Percentiles rank a stretch among this genome's conserved stretches.
These are phyloP conservation scores for Ophiocordyceps polyrhachis-furcata DNA, from an alignment of 2,329 filamentous ascomycete species.

Conservation along the genomic window DNA sequence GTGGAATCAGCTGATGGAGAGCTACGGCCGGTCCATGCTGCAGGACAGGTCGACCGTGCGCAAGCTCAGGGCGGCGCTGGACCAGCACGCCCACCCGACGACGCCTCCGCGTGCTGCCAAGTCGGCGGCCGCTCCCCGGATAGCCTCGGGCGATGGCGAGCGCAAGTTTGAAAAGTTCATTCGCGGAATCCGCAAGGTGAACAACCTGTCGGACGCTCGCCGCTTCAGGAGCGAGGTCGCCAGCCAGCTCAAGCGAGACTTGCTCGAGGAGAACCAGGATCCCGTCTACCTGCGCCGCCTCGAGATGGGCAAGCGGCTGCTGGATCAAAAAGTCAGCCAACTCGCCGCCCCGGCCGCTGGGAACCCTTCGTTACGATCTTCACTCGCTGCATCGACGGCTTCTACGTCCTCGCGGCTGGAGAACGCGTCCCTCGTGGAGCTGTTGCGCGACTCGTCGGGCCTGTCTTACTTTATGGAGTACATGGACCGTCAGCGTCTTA, in stretches of 20 bases:
- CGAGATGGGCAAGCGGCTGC: conserved; percentile 75
- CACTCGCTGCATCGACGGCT: conserved; percentile 7
- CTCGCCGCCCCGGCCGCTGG: conserved; percentile 45
- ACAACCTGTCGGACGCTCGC: conserved; percentile 81
- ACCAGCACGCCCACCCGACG: conserved; percentile 78
- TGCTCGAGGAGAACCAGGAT: conserved; percentile 59
- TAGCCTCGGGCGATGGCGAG: conserved; percentile 72
- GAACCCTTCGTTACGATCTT: conserved; percentile 19
- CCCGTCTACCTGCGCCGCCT: conserved; percentile 72
- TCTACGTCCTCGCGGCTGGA: conserved; percentile 44
- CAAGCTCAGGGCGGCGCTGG: conserved; percentile 75
- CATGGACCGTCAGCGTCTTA: conserved; percentile 79
- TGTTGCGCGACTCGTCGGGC: conserved; percentile 78
- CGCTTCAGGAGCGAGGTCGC: conserved; percentile 82
- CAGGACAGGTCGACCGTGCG: conserved; percentile 92
- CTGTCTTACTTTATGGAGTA: conserved; percentile 99
- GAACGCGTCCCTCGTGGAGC: conserved; percentile 59
- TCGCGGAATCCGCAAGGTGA: conserved; percentile 69
- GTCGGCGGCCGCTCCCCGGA: conserved; percentile 54
- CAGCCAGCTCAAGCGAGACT: conserved; percentile 78
- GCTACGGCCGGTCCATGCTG: conserved; percentile 65
- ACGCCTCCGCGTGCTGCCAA: conserved; percentile 37
- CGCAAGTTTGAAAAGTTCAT: conserved; percentile 90
- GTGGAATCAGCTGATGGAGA: conserved; percentile 95
- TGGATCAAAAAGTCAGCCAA: conserved; percentile 77